Base-by-base conservation (phyloP, 148 eudicot genomes). In the Fallopia convolvulus region DNA sequence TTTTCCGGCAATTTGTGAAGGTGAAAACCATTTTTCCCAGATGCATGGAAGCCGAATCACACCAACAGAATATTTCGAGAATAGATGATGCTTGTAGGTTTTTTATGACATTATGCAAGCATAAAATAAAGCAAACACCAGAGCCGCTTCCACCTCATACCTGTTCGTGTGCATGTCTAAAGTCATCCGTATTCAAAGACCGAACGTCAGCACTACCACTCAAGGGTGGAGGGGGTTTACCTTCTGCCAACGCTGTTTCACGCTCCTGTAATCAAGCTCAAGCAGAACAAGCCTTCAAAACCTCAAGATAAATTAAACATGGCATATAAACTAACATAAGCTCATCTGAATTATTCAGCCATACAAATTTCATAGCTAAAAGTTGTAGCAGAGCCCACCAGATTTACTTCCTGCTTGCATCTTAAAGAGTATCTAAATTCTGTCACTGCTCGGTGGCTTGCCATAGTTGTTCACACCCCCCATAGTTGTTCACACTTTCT, bases 121-220 rank as follows among this genome's bases (percentile, higher is more conserved):
- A 60, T 23, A 23, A 21, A 20, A 60, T 1, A 21, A 60, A 60
- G 33, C 32, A 21, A 3, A 21, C 32, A 60, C 10, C 11, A 21
- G 30, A 8, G 33, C 66, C 10, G 26, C 40, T 30, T 63, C 70
- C 70, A 63, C 11, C 70, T 65, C 70, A 65, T 80, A 93, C 97
- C 89, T 84, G 89, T 49, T 92, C 97, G 58, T 92, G 97, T 55
- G 97, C 93, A 70, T 56, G 77, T 84, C 78, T 90, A 66, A 92
- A 92, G 82, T 92, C 97, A 33, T 87, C 93, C 82, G 86, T 82
- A 74, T 85, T 87, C 63, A 92, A 60, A 72, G 93, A 79, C 71
- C 97, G 92, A 14, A 92, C 82, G 81, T 90, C 97, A 48, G 84
- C 80, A 58, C 92, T 86, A 26, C 85, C 81, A 79, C 86, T 83